Evolutionary conservation across 75 land plant species (phyloP).

Genomic region (Picea glauca): DNA sequence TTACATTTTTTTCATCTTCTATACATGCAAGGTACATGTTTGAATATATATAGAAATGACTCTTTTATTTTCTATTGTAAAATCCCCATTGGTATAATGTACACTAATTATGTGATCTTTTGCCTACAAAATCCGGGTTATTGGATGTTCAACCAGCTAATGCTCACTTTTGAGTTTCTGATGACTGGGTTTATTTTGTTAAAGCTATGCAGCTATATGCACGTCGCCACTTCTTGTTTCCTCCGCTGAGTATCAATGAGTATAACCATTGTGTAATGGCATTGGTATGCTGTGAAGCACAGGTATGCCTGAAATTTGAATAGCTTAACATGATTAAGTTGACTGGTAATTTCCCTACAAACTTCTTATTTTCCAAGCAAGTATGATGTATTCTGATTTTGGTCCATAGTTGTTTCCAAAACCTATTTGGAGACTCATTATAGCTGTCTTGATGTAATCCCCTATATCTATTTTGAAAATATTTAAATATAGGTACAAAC

Average conservation of each 20-base stretch:
- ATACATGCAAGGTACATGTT: not conserved
- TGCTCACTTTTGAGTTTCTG: not conserved
- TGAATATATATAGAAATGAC: no score
- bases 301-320: constrained; percentile 34
- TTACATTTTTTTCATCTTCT: not conserved
- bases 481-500: no score
- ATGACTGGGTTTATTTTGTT: constrained; percentile 6
- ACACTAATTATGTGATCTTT: not conserved
- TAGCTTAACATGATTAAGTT: not conserved
- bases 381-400: not conserved
- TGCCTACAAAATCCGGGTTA: not conserved
- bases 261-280: constrained; percentile 85
- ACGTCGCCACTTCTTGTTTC: constrained; percentile 89
- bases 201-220: constrained; percentile 83
- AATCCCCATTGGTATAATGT: no score
- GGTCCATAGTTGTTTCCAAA: not conserved
- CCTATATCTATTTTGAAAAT: no score
- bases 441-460: not conserved
- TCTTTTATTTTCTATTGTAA: no score
- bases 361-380: not conserved
- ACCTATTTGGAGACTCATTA: not conserved
- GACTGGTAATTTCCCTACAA: not conserved
- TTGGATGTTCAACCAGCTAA: no score
- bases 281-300: constrained; percentile 97
- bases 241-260: constrained; percentile 77